Evolutionary conservation across 306 rosid species (phyloP), one percentile per base, ranked within the genome.

Genomic region (Hylodesmum podocarpum): DNA sequence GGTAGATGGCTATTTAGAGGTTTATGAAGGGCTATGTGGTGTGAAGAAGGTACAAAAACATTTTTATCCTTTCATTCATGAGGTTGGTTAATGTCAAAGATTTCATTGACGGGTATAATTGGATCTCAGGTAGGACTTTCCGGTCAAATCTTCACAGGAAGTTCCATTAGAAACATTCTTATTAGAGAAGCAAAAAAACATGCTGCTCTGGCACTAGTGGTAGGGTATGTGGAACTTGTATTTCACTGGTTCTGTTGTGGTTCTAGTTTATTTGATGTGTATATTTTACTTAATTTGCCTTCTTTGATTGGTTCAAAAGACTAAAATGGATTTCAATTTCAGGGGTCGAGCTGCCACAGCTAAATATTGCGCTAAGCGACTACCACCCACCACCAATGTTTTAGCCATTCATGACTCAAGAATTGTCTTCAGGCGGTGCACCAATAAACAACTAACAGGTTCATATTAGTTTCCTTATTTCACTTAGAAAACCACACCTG

Each of bases 371-470:
- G 92, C 92, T 58, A 89, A 83, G 76, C 86, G 80, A 57, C 70
- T 95, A 55, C 87, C 91, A 80, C 86, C 81, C 19, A 89, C 86
- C 51, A 88, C 89, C 33, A 88, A 88, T 81, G 90, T 91, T 79
- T 47, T 92, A 64, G 97, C 87, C 57, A 76, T 95, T 58, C 82
- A 82, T 33, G 88, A 89, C 64, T 97, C 97, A 65, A 89, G 78
- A 82, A 57, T 91, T 69, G 85, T 89, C 80, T 90, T 80, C 84
- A 80, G 90, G 81, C 89, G 97, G 78, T 84, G 78, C 73, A 67
- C 83, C 86, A 83, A 82, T 57, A 72, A 74, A 77, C 87, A 80
- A 80, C 90, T 69, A 83, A 84, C 89, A 87, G 99, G 99, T 95
- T 86, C 83, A 57, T 68, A 70, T 71, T 41, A 79, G 36, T 73